Conservation (phyloP, 1,284 basidiomycete species). For the Chalciporus sp. region DNA sequence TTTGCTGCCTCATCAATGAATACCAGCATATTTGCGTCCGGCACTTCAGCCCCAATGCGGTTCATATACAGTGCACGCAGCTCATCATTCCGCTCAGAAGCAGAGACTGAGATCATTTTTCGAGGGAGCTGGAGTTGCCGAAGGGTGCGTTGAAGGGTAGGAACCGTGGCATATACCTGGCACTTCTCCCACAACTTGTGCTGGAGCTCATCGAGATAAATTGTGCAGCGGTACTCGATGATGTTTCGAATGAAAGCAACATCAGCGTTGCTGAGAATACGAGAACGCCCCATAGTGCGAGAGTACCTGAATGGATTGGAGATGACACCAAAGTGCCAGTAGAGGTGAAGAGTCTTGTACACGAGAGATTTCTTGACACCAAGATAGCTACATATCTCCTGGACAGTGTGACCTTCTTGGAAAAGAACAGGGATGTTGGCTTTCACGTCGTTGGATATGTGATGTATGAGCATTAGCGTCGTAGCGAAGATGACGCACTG, state of each 20-base stretch:
- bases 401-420: not conserved
- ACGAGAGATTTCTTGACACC: not conserved
- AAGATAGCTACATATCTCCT: not conserved
- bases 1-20: slow-evolving; percentile 31
- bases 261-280: not conserved
- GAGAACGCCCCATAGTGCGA: not conserved
- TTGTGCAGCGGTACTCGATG: not conserved
- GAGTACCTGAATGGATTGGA: not conserved
- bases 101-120: not conserved
- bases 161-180: not conserved
- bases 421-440: not conserved
- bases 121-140: not conserved
- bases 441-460: no score
- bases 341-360: not conserved
- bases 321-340: not conserved
- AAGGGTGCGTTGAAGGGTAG: not conserved
- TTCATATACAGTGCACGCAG: slow-evolving; percentile 1
- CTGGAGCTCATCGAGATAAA: slow-evolving; percentile 27
- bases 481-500: not conserved
- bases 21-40: slow-evolving; percentile 1
- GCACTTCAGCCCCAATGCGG: not conserved
- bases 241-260: not conserved
- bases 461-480: no score
- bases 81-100: not conserved
- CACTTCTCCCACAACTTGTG: not conserved